Evolutionary conservation across 2,329 filamentous ascomycete species (phyloP).

Genomic region (Trichoderma sp.): DNA sequence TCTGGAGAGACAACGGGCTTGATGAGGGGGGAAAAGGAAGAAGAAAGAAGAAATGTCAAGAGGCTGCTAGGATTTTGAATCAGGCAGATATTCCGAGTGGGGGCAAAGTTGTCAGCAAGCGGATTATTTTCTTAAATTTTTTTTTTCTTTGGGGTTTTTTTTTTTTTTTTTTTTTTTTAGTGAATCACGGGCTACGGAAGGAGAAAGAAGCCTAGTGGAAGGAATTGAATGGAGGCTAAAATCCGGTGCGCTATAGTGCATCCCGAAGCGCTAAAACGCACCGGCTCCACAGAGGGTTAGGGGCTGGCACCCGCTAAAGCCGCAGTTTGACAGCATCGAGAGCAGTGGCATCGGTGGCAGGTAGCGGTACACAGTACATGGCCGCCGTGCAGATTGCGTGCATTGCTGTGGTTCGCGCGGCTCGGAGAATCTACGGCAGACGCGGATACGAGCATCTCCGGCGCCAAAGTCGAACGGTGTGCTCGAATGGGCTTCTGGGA

Average conservation of each 20-base stretch:
- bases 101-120: slow-evolving; percentile 19
- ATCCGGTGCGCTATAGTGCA: not conserved
- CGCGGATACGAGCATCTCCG: not conserved
- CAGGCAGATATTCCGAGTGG: slow-evolving; percentile 19
- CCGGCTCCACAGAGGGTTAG: too few relatives aligned
- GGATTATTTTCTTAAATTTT: too few relatives aligned
- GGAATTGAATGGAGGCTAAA: not conserved
- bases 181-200: not conserved
- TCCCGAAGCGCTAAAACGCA: not conserved
- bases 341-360: not conserved
- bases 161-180: not conserved
- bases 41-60: not conserved
- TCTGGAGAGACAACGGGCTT: slow-evolving; percentile 15
- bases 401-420: not conserved
- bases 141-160: not conserved
- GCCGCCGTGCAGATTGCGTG: not conserved
- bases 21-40: slow-evolving; percentile 11
- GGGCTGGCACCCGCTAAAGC: not conserved
- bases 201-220: not conserved
- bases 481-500: not conserved
- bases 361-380: not conserved
- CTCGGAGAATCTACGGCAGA: not conserved
- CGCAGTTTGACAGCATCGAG: not conserved
- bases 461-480: not conserved
- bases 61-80: slow-evolving; percentile 16